Conservation (phyloP, 805 yeast genomes). For the Candida montana region DNA sequence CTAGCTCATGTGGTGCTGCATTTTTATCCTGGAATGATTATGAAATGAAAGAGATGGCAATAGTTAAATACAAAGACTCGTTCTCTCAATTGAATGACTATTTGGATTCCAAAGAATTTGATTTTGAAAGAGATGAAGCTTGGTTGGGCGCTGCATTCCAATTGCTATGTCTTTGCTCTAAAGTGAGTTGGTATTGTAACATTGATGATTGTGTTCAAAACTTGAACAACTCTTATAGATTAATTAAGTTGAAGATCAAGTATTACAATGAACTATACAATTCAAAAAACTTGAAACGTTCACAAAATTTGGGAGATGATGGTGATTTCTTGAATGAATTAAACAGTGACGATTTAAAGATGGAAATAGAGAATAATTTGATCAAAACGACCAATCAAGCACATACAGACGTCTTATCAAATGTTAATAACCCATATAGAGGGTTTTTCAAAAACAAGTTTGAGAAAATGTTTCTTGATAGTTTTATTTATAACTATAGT, state of each 20-base stretch:
- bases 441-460: constrained; percentile 1
- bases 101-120: constrained; percentile 2
- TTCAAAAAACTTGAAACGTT: background rate
- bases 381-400: constrained; percentile 1
- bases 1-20: constrained; percentile 38
- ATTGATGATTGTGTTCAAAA: constrained; percentile 17
- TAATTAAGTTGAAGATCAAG: constrained; percentile 27
- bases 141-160: constrained; percentile 39
- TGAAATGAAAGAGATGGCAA: constrained; percentile 21
- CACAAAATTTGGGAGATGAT: background rate
- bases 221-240: constrained; percentile 31
- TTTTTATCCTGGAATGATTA: constrained; percentile 30
- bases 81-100: constrained; percentile 12
- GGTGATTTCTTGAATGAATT: background rate
- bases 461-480: constrained; percentile 29
- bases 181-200: constrained; percentile 24
- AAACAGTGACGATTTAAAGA: constrained; percentile 15
- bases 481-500: constrained; percentile 39
- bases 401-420: background rate
- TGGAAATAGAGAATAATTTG: constrained; percentile 21
- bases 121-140: constrained; percentile 20
- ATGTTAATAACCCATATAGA: background rate
- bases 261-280: background rate
- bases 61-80: constrained; percentile 22
- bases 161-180: constrained; percentile 34